phyloP scores from a whole-genome alignment of 83 land plant genomes.

The Picea abies region DNA sequence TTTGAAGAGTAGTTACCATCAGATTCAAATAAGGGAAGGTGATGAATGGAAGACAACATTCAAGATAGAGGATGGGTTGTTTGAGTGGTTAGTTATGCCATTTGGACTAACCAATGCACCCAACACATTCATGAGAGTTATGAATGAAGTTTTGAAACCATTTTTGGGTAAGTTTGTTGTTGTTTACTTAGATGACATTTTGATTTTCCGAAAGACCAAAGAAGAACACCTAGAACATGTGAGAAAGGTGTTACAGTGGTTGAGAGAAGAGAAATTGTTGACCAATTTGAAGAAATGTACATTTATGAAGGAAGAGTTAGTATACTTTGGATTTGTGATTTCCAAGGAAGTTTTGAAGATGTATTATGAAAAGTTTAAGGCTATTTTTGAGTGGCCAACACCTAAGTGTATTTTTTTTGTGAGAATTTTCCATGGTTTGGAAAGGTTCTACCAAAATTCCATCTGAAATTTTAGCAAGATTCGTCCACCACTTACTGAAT shows the following conservation, averaged over 20 bases:
- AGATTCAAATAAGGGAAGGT: no score
- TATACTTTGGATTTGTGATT: not conserved
- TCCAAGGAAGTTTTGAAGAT: not conserved
- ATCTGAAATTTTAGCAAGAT: slow-evolving; percentile 19
- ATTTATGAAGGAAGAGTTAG: not conserved
- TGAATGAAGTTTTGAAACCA: not conserved
- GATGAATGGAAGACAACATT: no score
- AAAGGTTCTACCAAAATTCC: not conserved
- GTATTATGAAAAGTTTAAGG: not conserved
- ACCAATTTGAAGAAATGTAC: not conserved
- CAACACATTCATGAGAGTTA: no score
- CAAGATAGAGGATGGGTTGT: no score
- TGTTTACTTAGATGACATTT: no score
- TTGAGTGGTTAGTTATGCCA: no score
- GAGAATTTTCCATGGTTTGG: not conserved
- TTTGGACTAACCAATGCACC: no score
- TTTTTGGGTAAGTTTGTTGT: not conserved
- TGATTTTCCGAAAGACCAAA: no score
- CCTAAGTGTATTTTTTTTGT: not conserved
- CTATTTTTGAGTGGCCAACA: not conserved
- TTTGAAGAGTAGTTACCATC: no score
- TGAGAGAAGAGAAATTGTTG: no score
- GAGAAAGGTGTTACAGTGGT: not conserved
- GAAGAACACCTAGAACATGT: not conserved
- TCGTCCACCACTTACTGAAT: not conserved